Conservation (phyloP, 805 yeast species). For the Yarrowia sp. region DNA sequence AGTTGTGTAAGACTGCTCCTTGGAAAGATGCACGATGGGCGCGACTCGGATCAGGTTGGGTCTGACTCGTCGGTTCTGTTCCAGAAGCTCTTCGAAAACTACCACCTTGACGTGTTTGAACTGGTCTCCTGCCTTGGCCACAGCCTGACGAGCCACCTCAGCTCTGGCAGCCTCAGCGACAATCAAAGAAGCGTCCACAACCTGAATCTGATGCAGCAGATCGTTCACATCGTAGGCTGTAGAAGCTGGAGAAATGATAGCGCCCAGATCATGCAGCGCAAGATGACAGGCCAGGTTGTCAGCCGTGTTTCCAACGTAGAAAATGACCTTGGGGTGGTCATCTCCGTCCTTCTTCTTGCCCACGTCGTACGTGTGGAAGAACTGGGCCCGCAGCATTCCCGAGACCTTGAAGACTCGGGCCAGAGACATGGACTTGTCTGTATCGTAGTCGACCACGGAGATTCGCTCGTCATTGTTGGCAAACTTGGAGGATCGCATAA, state of each 20-base stretch:
- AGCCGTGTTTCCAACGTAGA: constrained; percentile 12
- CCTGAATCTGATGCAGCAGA: constrained; percentile 24
- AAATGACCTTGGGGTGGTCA: not conserved
- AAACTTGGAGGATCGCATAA: constrained; percentile 4
- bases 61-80: constrained; percentile 1
- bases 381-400: constrained; percentile 16
- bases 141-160: constrained; percentile 27
- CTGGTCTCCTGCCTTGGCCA: constrained; percentile 47
- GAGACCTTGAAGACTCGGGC: constrained; percentile 16
- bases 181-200: constrained; percentile 20
- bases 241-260: constrained; percentile 15
- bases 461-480: constrained; percentile 5
- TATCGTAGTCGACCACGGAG: constrained; percentile 19
- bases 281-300: constrained; percentile 13
- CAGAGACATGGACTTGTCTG: constrained; percentile 8
- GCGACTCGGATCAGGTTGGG: constrained; percentile 17
- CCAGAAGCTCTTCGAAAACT: constrained; percentile 20
- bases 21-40: not conserved
- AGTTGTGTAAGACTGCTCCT: not conserved
- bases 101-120: constrained; percentile 1
- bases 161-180: constrained; percentile 3
- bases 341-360: constrained; percentile 17
- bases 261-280: constrained; percentile 15
- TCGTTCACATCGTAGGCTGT: constrained; percentile 16
- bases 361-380: constrained; percentile 9